These are phyloP conservation scores for Boletus sp. DNA, from an alignment of 768 basidiomycete species.

Conservation along the genomic window DNA sequence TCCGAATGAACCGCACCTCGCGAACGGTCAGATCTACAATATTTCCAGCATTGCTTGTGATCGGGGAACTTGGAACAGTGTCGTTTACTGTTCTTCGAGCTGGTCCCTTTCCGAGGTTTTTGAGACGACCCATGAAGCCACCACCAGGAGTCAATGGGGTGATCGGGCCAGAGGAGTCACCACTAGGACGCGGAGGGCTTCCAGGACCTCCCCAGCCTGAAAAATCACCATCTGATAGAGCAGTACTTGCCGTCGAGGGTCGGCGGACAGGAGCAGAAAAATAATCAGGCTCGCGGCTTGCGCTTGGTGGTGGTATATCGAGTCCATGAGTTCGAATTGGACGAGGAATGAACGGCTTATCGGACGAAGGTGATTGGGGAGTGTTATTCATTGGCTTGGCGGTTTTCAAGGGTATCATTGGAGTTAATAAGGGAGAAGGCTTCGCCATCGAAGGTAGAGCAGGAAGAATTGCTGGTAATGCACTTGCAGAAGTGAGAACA, in stretches of 20 bases:
- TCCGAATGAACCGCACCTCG: slow-evolving; percentile 24
- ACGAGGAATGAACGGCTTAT: slow-evolving; percentile 32
- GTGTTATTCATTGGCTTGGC: slow-evolving; percentile 34
- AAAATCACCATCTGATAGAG: slow-evolving; percentile 51
- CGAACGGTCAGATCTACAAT: slow-evolving; percentile 14
- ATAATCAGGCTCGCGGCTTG: slow-evolving; percentile 48
- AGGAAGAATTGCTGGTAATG: slow-evolving; percentile 65
- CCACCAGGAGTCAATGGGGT: slow-evolving; percentile 50
- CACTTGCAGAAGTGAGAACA: slow-evolving; percentile 61
- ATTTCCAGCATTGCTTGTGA: slow-evolving; percentile 11
- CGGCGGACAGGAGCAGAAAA: slow-evolving; percentile 48
- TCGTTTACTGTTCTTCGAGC: slow-evolving; percentile 32
- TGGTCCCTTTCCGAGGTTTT: slow-evolving; percentile 65
- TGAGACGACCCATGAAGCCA: slow-evolving; percentile 78
- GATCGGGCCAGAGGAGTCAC: slow-evolving; percentile 35
- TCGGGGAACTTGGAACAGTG: slow-evolving; percentile 25
- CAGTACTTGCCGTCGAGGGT: slow-evolving; percentile 41
- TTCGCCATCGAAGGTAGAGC: slow-evolving; percentile 41
- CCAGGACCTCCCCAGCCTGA: slow-evolving; percentile 40
- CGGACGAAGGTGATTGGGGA: slow-evolving; percentile 42
- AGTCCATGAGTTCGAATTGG: slow-evolving; percentile 45
- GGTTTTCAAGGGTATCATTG: slow-evolving; percentile 53
- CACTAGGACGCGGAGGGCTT: slow-evolving; percentile 33
- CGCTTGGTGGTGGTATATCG: slow-evolving; percentile 34
- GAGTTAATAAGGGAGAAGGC: slow-evolving; percentile 56